Evolutionary conservation across 305 asterid genomes (phyloP).

Genomic region (Striga hermonthica): DNA sequence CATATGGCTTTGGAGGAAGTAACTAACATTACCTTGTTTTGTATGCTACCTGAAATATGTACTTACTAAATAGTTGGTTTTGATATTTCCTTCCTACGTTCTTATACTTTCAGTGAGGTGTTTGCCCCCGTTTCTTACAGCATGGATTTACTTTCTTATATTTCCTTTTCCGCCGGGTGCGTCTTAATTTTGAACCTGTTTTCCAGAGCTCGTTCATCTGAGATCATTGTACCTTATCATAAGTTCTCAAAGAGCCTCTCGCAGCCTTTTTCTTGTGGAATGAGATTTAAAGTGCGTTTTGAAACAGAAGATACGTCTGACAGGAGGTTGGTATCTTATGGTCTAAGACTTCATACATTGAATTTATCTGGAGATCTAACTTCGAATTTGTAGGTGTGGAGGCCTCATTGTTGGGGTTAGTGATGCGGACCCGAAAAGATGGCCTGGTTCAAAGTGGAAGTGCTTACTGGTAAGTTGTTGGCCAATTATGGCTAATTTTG

Average conservation of each 20-base stretch:
- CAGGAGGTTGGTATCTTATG: conserved; percentile 56
- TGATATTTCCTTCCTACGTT: neutral
- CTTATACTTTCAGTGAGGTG: neutral
- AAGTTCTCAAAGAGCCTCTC: conserved; percentile 71
- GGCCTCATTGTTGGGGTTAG: conserved; percentile 75
- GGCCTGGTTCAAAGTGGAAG: conserved; percentile 98
- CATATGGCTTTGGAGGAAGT: neutral
- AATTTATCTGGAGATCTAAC: conserved; percentile 22
- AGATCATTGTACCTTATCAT: conserved; percentile 65
- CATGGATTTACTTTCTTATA: neutral
- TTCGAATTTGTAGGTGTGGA: conserved; percentile 49
- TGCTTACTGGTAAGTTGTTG: conserved; percentile 62
- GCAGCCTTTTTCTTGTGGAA: conserved; percentile 64
- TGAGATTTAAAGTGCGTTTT: conserved; percentile 77
- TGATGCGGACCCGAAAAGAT: conserved; percentile 77
- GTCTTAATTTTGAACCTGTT: conserved; percentile 25
- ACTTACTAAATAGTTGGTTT: neutral
- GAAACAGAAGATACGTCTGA: conserved; percentile 94
- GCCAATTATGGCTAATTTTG: neutral
- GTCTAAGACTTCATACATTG: neutral
- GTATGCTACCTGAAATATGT: neutral
- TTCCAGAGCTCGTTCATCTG: conserved; percentile 76
- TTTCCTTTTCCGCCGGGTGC: neutral
- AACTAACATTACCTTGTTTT: neutral
- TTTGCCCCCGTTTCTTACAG: too few species aligned